Conservation (phyloP, 2,329 filamentous ascomycete genomes). For the Alternaria tenuissima region DNA sequence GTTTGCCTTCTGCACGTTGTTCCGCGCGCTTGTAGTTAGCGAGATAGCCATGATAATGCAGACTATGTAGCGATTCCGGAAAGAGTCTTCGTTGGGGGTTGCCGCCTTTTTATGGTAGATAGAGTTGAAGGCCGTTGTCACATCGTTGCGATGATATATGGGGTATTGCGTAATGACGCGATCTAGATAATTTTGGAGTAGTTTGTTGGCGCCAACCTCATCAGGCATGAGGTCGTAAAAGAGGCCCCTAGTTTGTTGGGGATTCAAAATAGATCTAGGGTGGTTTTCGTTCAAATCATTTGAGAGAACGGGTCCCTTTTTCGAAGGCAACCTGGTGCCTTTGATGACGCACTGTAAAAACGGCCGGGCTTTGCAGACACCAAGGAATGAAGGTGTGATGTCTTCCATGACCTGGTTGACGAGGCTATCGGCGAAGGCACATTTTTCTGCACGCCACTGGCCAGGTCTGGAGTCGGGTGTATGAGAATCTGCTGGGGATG, state of each 20-base stretch:
- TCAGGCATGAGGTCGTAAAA: constrained; percentile 41
- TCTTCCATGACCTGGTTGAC: constrained; percentile 48
- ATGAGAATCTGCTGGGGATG: constrained; percentile 39
- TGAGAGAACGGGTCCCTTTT: constrained; percentile 44
- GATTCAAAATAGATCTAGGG: constrained; percentile 49
- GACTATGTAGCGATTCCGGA: constrained; percentile 47
- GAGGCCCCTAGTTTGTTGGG: constrained; percentile 37
- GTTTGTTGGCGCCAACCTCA: constrained; percentile 40
- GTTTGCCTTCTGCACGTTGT: constrained; percentile 46
- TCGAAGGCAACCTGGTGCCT: constrained; percentile 47
- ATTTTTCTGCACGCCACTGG: constrained; percentile 32
- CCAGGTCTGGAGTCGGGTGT: constrained; percentile 28
- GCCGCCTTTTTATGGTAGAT: constrained; percentile 40
- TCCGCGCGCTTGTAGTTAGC: constrained; percentile 44
- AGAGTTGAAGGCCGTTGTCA: constrained; percentile 44
- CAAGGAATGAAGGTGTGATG: constrained; percentile 47
- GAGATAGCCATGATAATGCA: constrained; percentile 51
- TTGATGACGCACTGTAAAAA: constrained; percentile 48
- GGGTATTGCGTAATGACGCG: constrained; percentile 49
- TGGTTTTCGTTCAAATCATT: constrained; percentile 49
- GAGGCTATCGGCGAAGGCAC: constrained; percentile 41
- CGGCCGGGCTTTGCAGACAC: constrained; percentile 43
- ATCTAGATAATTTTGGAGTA: constrained; percentile 46
- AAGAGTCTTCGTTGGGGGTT: constrained; percentile 34
- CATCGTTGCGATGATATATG: constrained; percentile 48